Evolutionary conservation across 2,329 filamentous ascomycete genomes (phyloP).

Genomic region (Lecanicillium sp.): DNA sequence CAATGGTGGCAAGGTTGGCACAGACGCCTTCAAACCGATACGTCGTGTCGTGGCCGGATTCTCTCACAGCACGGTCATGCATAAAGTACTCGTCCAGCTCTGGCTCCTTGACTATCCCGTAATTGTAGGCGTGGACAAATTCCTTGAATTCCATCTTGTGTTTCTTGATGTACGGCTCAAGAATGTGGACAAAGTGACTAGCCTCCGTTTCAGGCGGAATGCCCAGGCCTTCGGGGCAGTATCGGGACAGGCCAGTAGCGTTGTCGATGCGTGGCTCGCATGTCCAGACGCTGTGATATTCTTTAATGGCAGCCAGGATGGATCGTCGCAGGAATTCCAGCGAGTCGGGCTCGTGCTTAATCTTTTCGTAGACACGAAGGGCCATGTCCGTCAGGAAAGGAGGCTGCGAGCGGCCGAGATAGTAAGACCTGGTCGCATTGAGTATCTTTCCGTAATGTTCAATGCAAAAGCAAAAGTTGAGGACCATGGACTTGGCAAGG

Average conservation of each 20-base stretch:
- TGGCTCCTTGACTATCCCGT: conserved; percentile 67
- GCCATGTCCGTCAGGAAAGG: conserved; percentile 98
- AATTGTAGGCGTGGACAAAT: conserved; percentile 85
- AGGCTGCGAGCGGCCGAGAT: conserved; percentile 87
- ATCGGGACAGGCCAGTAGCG: conserved; percentile 72
- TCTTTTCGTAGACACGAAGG: conserved; percentile 84
- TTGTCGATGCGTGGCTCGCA: conserved; percentile 69
- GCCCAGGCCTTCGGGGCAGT: conserved; percentile 74
- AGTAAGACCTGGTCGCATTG: conserved; percentile 95
- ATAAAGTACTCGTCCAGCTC: conserved; percentile 93
- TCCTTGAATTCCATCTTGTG: conserved; percentile 73
- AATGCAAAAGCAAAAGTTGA: conserved; percentile 97
- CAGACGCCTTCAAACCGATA: conserved; percentile 87
- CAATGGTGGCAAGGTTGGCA: conserved; percentile 84
- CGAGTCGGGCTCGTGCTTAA: conserved; percentile 75
- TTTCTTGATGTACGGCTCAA: conserved; percentile 78
- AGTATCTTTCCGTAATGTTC: conserved; percentile 97
- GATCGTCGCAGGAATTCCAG: conserved; percentile 73
- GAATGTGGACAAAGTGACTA: conserved; percentile 75
- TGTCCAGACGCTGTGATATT: conserved; percentile 88
- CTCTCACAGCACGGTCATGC: conserved; percentile 90
- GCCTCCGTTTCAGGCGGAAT: conserved; percentile 90
- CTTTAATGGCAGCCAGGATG: conserved; percentile 89
- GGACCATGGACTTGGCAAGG: conserved; percentile 87
- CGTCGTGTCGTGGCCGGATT: conserved; percentile 93